Evolutionary conservation across 2,329 filamentous ascomycete species (phyloP).

Genomic region (Ceratocystiopsis sp.): DNA sequence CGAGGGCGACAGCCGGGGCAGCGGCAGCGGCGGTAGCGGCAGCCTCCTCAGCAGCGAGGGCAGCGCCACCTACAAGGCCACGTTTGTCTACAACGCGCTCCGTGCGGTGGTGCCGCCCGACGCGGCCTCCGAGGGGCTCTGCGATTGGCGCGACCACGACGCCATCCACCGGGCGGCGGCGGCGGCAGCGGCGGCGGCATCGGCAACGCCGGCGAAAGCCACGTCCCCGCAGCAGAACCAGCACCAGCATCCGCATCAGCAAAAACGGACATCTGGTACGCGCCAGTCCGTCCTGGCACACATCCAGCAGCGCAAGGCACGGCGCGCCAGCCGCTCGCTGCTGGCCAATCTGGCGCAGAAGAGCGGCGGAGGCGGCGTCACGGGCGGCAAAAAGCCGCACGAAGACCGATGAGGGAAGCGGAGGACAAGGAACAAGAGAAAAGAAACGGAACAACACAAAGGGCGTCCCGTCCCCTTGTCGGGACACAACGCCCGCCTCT

Average conservation of each 20-base stretch:
- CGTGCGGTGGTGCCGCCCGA: constrained; percentile 21
- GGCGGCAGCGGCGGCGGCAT: constrained; percentile 2
- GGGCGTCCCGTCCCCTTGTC: too few relatives aligned
- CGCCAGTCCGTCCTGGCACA: not conserved
- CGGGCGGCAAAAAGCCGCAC: too few relatives aligned
- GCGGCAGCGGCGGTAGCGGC: not conserved
- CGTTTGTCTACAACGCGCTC: constrained; percentile 22
- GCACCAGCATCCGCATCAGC: not conserved
- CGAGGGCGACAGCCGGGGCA: constrained; percentile 5
- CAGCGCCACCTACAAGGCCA: constrained; percentile 12
- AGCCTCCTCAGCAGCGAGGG: not conserved
- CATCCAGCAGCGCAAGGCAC: constrained; percentile 4
- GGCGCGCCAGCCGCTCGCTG: not conserved
- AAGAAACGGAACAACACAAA: too few relatives aligned
- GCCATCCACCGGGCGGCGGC: constrained; percentile 6
- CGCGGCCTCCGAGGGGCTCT: constrained; percentile 21
- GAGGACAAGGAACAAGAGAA: too few relatives aligned
- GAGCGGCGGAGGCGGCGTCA: too few relatives aligned
- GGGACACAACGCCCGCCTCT: too few relatives aligned
- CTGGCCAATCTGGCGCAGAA: not conserved
- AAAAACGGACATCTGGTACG: not conserved
- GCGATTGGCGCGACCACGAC: constrained; percentile 22
- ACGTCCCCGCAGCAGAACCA: too few relatives aligned
- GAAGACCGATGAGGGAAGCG: too few relatives aligned
- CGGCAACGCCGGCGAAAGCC: not conserved